phyloP scores from a whole-genome alignment of 208 protist species.

The Trypanosoma brucei region DNA sequence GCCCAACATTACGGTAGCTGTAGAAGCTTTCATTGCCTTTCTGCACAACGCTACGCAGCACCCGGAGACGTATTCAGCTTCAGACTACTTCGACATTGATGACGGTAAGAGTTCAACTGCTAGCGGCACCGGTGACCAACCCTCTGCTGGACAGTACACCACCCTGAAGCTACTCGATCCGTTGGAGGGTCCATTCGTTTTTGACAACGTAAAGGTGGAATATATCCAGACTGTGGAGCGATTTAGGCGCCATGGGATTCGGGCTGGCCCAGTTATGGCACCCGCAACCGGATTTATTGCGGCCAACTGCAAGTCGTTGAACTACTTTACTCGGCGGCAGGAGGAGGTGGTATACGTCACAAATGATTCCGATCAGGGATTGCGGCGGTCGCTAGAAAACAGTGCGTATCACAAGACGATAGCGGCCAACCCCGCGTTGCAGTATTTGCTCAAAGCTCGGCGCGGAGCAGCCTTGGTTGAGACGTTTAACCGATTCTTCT shows the following conservation, averaged over 20 bases:
- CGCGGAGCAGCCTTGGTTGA: constrained; percentile 35
- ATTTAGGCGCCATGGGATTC: constrained; percentile 71
- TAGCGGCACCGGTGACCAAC: constrained; percentile 8
- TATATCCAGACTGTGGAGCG: constrained; percentile 52
- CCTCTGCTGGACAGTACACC: constrained; percentile 39
- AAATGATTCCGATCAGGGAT: constrained; percentile 46
- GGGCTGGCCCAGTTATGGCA: constrained; percentile 51
- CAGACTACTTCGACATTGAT: constrained; percentile 21
- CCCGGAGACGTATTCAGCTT: constrained; percentile 16
- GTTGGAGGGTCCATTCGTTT: constrained; percentile 60
- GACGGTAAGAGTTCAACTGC: constrained; percentile 21
- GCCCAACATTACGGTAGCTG: constrained; percentile 74
- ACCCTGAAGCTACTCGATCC: constrained; percentile 70
- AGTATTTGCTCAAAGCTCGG: constrained; percentile 36
- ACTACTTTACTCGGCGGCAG: constrained; percentile 50
- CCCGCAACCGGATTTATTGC: constrained; percentile 60
- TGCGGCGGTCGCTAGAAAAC: constrained; percentile 32
- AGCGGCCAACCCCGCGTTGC: constrained; percentile 37
- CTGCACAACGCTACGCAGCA: constrained; percentile 42
- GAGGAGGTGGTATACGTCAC: constrained; percentile 68
- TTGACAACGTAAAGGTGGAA: constrained; percentile 74
- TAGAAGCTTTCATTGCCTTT: constrained; percentile 74
- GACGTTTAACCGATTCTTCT: constrained; percentile 78
- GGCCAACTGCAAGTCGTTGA: constrained; percentile 52
- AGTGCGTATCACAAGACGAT: constrained; percentile 58